Evolutionary conservation across 2,329 filamentous ascomycete species (phyloP), one percentile per base, ranked within the genome.

Genomic region (Dactylonectria macrodidyma): DNA sequence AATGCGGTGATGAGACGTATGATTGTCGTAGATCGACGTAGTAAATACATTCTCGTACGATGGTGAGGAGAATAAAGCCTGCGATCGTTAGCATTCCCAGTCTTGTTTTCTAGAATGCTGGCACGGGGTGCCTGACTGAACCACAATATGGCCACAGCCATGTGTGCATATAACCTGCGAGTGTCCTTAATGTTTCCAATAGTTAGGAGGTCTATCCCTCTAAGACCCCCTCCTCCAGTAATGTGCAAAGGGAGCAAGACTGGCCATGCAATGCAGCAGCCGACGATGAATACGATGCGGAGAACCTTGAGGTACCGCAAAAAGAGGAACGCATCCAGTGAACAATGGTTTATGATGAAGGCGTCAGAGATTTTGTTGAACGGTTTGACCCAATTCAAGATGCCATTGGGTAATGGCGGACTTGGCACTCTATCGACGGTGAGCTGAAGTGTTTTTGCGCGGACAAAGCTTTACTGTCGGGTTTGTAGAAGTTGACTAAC

Each of bases 261-360:
- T 46, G 59, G 59, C 19, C 34, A 62, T 5, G 26, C 36, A 22
- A 62, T 11, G 11, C 48, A 62, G 34, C 46, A 24, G 2, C 59
- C 59, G 3, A 34, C 48, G 7, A 54, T 5, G 14, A n/a, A 62
- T 16, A 62, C 55, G 12, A 55, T 47, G 12, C 24, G 34, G 16
- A 62, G 36, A 26, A 62, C 41, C n/a, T 54, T 62, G 14, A 62
- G 59, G 24, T 47, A 34, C 3, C 59, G 59, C 9, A 62, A 50
- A 33, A 62, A 94, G 59, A 98, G 90, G 80, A 95, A 98, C 34
- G 93, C 93, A 79, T 98, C 95, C 70, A 98, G 89, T 0, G 95
- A 97, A 79, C 95, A 93, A 83, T 97, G 94, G 76, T 96, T 93
- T 22, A 98, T 89, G 30, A 95, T 90, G 77, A 93, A 94, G 48